These are phyloP conservation scores for Emmonsiellopsis sp. DNA, from an alignment of 2,329 filamentous ascomycete genomes.

Conservation along the genomic window DNA sequence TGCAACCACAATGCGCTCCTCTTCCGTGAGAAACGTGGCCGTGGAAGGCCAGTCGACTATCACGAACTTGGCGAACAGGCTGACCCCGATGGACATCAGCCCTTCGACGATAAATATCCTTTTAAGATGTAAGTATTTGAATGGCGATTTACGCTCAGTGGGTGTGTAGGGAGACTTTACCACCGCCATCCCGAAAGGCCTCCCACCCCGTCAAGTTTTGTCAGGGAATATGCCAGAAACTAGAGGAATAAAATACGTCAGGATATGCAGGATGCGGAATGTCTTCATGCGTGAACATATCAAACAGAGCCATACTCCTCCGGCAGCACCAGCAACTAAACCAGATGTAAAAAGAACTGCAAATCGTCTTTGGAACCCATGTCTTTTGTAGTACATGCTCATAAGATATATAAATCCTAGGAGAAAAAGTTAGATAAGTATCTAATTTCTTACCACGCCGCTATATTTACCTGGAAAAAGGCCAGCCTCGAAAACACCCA, in stretches of 20 bases:
- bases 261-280: too few relatives aligned
- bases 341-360: slow-evolving; percentile 27
- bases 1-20: slow-evolving; percentile 37
- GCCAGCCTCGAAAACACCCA: slow-evolving; percentile 30
- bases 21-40: slow-evolving; percentile 37
- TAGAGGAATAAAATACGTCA: slow-evolving; percentile 35
- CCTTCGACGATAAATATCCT: slow-evolving; percentile 42
- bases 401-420: slow-evolving; percentile 27
- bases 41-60: slow-evolving; percentile 37
- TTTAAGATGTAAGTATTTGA: neutral
- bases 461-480: slow-evolving; percentile 26
- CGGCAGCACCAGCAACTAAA: slow-evolving; percentile 33
- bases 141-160: neutral
- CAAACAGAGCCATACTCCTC: slow-evolving; percentile 20
- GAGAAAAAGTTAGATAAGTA: neutral
- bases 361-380: slow-evolving; percentile 32
- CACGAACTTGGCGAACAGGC: slow-evolving; percentile 43
- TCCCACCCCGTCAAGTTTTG: slow-evolving; percentile 31
- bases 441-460: neutral
- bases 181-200: slow-evolving; percentile 36
- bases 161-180: slow-evolving; percentile 8
- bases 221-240: slow-evolving; percentile 35
- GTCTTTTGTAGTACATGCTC: slow-evolving; percentile 29
- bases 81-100: slow-evolving; percentile 38
- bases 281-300: neutral